phyloP scores from a whole-genome alignment of 2,329 filamentous ascomycete genomes.

The Diaporthe citriasiana region DNA sequence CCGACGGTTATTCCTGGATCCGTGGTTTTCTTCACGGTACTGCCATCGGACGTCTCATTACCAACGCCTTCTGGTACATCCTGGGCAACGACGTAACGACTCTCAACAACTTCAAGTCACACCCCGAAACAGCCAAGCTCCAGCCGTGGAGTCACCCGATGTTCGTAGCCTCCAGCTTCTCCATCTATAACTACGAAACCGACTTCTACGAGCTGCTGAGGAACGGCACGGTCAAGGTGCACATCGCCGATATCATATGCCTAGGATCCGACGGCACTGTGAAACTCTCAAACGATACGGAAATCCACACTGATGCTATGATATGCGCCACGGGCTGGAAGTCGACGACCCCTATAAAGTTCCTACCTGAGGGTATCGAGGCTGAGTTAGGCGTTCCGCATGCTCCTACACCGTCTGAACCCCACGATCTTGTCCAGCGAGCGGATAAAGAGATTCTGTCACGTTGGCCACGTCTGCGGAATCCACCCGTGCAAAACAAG shows the following conservation, averaged over 20 bases:
- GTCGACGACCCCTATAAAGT: slow-evolving; percentile 44
- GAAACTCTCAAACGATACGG: slow-evolving; percentile 63
- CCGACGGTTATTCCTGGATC: slow-evolving; percentile 66
- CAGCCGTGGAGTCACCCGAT: slow-evolving; percentile 57
- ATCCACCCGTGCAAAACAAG: slow-evolving; percentile 54
- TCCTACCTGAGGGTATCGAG: slow-evolving; percentile 33
- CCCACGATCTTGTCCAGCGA: slow-evolving; percentile 53
- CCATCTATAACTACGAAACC: slow-evolving; percentile 72
- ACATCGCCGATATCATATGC: slow-evolving; percentile 65
- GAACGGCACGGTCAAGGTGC: slow-evolving; percentile 63
- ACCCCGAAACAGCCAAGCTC: slow-evolving; percentile 60
- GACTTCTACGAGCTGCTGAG: slow-evolving; percentile 71
- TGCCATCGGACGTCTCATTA: slow-evolving; percentile 67
- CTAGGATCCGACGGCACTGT: slow-evolving; percentile 61
- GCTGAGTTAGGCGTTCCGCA: slow-evolving; percentile 31
- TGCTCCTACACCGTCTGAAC: background rate
- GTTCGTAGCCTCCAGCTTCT: slow-evolving; percentile 68
- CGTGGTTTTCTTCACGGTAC: slow-evolving; percentile 71
- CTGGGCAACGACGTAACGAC: slow-evolving; percentile 68
- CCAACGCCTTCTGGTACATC: slow-evolving; percentile 70
- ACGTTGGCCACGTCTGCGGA: background rate
- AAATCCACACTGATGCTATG: slow-evolving; percentile 64
- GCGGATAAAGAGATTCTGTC: slow-evolving; percentile 57
- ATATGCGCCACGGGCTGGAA: slow-evolving; percentile 72
- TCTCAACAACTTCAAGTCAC: slow-evolving; percentile 66